A percentile compares a stretch with the other conserved stretches of the same genome.
Evolutionary conservation across 192 early-diverging fungal species (phyloP).

Genomic region (Pecoramyces ruminantium): DNA sequence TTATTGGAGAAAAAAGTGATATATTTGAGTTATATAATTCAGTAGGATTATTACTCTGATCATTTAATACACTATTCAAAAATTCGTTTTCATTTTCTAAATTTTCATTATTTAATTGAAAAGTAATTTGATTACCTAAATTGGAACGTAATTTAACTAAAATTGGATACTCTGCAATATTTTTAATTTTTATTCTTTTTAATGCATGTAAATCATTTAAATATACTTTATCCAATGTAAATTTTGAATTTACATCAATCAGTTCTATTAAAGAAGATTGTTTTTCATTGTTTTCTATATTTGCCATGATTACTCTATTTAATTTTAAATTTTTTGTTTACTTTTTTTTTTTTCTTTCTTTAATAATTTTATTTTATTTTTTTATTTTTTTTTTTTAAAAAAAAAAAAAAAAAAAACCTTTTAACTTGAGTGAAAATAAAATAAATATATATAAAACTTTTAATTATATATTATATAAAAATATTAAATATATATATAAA

Average conservation of each 20-base stretch:
- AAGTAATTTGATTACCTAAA: constrained; percentile 58
- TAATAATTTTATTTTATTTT: too few species aligned
- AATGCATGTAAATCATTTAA: constrained; percentile 67
- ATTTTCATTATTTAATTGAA: constrained; percentile 77
- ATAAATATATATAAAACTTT: too few species aligned
- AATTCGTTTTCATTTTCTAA: constrained; percentile 8
- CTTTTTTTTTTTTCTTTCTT: too few species aligned
- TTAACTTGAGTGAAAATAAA: too few species aligned
- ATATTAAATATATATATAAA: too few species aligned
- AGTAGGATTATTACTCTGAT: background rate
- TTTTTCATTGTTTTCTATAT: background rate
- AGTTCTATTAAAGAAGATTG: background rate
- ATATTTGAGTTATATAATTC: background rate
- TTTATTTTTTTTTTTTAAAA: too few species aligned
- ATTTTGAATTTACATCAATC: constrained; percentile 2
- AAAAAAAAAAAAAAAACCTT: too few species aligned
- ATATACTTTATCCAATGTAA: constrained; percentile 64
- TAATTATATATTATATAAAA: too few species aligned
- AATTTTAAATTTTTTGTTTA: too few species aligned
- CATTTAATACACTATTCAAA: background rate
- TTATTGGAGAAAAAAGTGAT: constrained; percentile 1
- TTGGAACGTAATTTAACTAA: constrained; percentile 64
- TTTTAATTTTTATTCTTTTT: constrained; percentile 49
- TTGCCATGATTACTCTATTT: background rate
- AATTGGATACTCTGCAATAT: constrained; percentile 34